phyloP scores from a whole-genome alignment of 2,329 filamentous ascomycete genomes.

The Thielaviopsis musarum region DNA sequence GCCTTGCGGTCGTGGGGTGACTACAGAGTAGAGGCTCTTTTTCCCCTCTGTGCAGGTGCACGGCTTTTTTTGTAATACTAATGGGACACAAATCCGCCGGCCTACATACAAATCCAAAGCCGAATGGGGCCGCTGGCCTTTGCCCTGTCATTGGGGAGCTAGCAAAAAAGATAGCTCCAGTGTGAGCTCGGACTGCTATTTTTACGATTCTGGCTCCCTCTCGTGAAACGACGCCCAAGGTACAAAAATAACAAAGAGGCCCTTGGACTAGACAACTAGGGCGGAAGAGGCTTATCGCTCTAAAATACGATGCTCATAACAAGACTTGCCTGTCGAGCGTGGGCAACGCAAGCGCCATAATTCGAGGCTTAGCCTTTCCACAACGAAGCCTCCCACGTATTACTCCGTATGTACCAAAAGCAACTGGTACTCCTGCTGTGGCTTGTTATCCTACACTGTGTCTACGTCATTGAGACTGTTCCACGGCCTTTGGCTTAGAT shows the following conservation, averaged over 20 bases:
- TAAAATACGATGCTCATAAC: neutral
- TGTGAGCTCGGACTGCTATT: neutral
- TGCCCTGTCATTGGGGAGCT: no score
- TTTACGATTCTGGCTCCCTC: neutral
- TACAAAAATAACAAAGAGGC: neutral
- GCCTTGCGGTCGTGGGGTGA: neutral
- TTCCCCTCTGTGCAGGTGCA: neutral
- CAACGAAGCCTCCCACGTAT: neutral
- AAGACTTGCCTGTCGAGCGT: neutral
- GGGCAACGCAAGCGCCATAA: neutral
- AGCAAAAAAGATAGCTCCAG: neutral
- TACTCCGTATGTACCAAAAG: neutral
- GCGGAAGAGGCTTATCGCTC: neutral
- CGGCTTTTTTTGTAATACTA: neutral
- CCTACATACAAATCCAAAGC: neutral
- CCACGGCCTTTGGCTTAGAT: neutral
- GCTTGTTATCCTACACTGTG: no score
- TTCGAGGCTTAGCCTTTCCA: neutral
- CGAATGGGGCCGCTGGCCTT: neutral
- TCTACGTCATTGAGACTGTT: no score
- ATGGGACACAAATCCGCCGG: neutral
- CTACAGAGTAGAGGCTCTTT: neutral
- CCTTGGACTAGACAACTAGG: neutral
- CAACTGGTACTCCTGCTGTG: no score
- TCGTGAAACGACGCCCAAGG: neutral